Base-by-base conservation (phyloP, 768 basidiomycete species). In the Mycena floridula region DNA sequence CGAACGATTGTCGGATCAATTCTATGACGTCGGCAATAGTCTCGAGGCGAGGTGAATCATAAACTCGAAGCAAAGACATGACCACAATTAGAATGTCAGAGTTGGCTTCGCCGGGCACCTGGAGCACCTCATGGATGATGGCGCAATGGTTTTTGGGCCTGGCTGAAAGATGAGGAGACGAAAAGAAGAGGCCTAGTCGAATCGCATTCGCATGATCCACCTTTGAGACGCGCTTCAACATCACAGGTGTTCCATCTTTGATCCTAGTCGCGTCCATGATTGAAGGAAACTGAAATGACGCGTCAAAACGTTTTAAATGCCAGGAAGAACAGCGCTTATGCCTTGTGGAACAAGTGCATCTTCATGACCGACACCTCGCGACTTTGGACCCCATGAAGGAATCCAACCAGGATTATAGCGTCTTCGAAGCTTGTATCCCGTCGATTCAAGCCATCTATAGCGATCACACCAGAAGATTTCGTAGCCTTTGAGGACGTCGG, bases 11-110 rank as follows among this genome's bases (percentile, higher is more conserved):
- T 1, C 52, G 47, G 40, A 67, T 54, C 18, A 60, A 65, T 23
- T 62, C 62, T 1, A 66, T 50, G 1, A 30, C 59, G 44, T 68
- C 66, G 1, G 63, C 64, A 3, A 65, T 12, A 0, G 58, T 63
- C 35, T 58, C 54, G 40, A 68, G 67, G 1, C 27, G 48, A 6
- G 59, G 59, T 2, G 25, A 32, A 13, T 45, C n/a, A 25, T 53
- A 60, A 0, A n/a, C 21, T n/a, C 50, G 41, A 20, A 49, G 36
- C 7, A 47, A 6, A 2, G 58, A 59, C 54, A 61, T 57, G 22
- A 59, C 58, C 7, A 60, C 21, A 18, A 61, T 35, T 9, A 44
- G 28, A 0, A 0, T 16, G 13, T 54, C 48, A 9, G 51, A 49
- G 8, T 54, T 47, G 40, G 55, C 45, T 21, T 53, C 55, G 7